A percentile compares a stretch with the other conserved stretches of the same genome.
Evolutionary conservation across 139 green algal species (phyloP).

Genomic region (Chlorella sp.): DNA sequence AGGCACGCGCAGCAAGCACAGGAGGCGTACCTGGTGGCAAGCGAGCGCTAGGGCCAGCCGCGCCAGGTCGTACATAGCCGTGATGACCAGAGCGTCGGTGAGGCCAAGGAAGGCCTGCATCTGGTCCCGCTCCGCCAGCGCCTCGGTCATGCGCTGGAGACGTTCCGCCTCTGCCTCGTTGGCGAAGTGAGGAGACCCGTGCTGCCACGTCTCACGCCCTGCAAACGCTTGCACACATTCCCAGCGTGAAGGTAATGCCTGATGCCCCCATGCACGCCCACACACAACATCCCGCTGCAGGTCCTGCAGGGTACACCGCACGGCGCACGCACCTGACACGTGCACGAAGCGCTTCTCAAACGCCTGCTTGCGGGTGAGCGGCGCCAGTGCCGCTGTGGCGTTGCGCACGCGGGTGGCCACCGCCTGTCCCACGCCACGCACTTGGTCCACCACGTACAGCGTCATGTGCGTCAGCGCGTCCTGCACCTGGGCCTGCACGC

Average conservation of each 20-base stretch:
- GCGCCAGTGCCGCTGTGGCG: constrained; percentile 24
- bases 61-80: constrained; percentile 19
- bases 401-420: constrained; percentile 11
- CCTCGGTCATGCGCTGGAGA: constrained; percentile 6
- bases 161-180: constrained; percentile 1
- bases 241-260: too few species aligned
- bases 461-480: constrained; percentile 13
- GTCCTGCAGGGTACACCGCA: too few species aligned
- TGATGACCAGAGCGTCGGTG: constrained; percentile 24
- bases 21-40: constrained; percentile 14
- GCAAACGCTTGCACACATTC: too few species aligned
- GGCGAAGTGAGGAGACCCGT: constrained; percentile 9
- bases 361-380: constrained; percentile 17
- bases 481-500: constrained; percentile 15
- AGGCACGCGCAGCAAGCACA: too few species aligned
- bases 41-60: constrained; percentile 18
- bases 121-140: constrained; percentile 11
- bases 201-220: constrained; percentile 18
- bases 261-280: too few species aligned
- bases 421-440: constrained; percentile 16
- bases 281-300: too few species aligned
- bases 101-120: constrained; percentile 24
- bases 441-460: constrained; percentile 7
- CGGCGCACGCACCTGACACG: constrained; percentile 8
- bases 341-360: constrained; percentile 20